phyloP scores from a whole-genome alignment of 2,329 filamentous ascomycete species.

The Mycogone perniciosa region DNA sequence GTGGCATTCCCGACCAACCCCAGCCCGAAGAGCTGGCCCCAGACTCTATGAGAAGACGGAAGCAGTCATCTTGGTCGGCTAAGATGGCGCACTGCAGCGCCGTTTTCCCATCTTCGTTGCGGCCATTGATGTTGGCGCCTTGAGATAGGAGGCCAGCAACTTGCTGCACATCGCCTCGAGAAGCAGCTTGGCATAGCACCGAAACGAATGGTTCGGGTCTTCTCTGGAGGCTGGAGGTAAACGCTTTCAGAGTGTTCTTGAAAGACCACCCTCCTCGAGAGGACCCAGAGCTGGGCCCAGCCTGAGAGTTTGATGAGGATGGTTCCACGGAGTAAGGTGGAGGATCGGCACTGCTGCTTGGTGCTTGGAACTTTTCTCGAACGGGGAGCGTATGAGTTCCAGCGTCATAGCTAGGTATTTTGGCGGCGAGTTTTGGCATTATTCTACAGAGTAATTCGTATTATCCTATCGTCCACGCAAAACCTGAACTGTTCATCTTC shows the following conservation, averaged over 20 bases:
- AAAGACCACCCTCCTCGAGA: conserved; percentile 22
- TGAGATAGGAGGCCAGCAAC: conserved; percentile 27
- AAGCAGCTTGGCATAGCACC: conserved; percentile 30
- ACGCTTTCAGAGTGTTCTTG: conserved; percentile 29
- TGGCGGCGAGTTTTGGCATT: no score
- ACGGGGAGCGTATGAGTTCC: conserved; percentile 4
- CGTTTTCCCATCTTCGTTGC: conserved; percentile 30
- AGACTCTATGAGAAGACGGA: conserved; percentile 26
- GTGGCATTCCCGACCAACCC: conserved; percentile 21
- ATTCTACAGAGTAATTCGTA: no score
- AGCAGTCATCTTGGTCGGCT: conserved; percentile 25
- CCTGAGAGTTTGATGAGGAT: conserved; percentile 10
- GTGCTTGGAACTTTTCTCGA: conserved; percentile 13
- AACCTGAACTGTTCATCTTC: no score
- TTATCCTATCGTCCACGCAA: no score
- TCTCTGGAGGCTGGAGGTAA: conserved; percentile 25
- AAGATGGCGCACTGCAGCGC: conserved; percentile 30
- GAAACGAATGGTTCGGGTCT: conserved; percentile 33
- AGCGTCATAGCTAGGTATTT: neutral
- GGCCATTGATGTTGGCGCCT: conserved; percentile 31
- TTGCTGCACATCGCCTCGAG: conserved; percentile 28
- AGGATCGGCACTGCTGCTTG: conserved; percentile 13
- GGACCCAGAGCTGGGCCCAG: conserved; percentile 12
- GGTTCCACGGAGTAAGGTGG: conserved; percentile 20
- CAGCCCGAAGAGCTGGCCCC: conserved; percentile 24